phyloP scores from a whole-genome alignment of 139 green algal species.

The Spirogloea muscicola region DNA sequence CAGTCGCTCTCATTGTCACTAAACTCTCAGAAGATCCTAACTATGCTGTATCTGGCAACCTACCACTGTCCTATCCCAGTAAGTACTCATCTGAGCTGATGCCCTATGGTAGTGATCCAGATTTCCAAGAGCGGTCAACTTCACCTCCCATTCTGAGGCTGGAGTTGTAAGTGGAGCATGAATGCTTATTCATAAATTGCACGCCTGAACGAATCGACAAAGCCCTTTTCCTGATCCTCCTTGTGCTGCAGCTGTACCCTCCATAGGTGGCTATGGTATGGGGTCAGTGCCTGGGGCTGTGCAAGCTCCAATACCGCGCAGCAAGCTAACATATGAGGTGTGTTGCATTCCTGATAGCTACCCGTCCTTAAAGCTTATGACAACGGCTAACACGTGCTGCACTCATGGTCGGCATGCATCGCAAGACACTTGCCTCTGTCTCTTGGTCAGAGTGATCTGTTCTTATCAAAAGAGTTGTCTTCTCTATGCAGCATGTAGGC shows the following conservation, averaged over 20 bases:
- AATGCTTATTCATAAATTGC: not conserved
- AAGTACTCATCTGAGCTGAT: slow-evolving; percentile 11
- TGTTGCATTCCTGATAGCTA: no score
- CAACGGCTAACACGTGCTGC: not conserved
- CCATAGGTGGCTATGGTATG: not conserved
- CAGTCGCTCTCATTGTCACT: slow-evolving; percentile 68
- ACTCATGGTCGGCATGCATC: not conserved
- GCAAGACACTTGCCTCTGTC: not conserved
- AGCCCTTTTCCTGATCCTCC: not conserved
- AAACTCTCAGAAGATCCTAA: slow-evolving; percentile 70
- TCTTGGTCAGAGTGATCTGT: no score
- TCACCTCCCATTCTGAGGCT: not conserved
- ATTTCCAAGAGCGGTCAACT: not conserved
- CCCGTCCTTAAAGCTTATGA: no score
- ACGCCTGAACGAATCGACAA: not conserved
- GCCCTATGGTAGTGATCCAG: not conserved
- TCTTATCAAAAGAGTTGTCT: no score
- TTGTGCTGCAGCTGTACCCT: not conserved
- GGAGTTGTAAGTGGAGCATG: not conserved
- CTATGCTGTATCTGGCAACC: slow-evolving; percentile 49
- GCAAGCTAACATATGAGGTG: no score
- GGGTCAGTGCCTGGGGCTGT: not conserved
- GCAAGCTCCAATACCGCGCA: no score
- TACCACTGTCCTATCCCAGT: slow-evolving; percentile 42
- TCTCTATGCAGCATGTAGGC: not conserved